These are phyloP conservation scores for Elasticomyces elasticus DNA, from an alignment of 495 filamentous ascomycete genomes.

Conservation along the genomic window DNA sequence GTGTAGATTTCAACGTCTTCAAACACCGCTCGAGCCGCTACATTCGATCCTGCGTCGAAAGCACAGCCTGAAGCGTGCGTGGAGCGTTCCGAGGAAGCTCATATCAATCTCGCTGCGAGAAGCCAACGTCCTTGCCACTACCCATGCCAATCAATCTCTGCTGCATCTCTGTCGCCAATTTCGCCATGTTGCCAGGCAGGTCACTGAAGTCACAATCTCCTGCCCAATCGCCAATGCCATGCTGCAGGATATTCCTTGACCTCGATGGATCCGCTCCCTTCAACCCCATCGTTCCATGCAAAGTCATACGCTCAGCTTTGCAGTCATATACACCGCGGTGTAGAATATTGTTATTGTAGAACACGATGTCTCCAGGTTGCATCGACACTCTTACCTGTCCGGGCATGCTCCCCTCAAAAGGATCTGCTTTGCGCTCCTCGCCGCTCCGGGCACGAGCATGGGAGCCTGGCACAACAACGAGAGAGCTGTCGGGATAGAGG, in stretches of 20 bases:
- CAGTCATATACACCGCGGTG: slow-evolving; percentile 64
- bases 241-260: slow-evolving; percentile 75
- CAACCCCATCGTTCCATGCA: slow-evolving; percentile 73
- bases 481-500: slow-evolving; percentile 53
- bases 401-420: slow-evolving; percentile 47
- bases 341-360: slow-evolving; percentile 82
- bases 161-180: slow-evolving; percentile 39
- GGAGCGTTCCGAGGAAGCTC: not conserved
- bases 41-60: no score
- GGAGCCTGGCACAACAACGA: slow-evolving; percentile 63
- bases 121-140: slow-evolving; percentile 27
- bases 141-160: slow-evolving; percentile 31
- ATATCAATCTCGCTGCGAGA: slow-evolving; percentile 24
- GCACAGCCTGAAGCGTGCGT: no score
- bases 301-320: slow-evolving; percentile 53
- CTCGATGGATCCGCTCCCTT: slow-evolving; percentile 42
- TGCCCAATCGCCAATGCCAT: slow-evolving; percentile 72
- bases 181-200: slow-evolving; percentile 43
- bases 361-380: slow-evolving; percentile 63
- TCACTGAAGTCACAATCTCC: slow-evolving; percentile 33
- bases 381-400: slow-evolving; percentile 53
- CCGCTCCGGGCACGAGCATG: slow-evolving; percentile 58
- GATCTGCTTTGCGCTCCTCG: slow-evolving; percentile 50
- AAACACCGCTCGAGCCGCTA: no score
- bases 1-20: no score